Evolutionary conservation across 2,329 filamentous ascomycete genomes (phyloP).

Genomic region (Claviceps humidiphila): DNA sequence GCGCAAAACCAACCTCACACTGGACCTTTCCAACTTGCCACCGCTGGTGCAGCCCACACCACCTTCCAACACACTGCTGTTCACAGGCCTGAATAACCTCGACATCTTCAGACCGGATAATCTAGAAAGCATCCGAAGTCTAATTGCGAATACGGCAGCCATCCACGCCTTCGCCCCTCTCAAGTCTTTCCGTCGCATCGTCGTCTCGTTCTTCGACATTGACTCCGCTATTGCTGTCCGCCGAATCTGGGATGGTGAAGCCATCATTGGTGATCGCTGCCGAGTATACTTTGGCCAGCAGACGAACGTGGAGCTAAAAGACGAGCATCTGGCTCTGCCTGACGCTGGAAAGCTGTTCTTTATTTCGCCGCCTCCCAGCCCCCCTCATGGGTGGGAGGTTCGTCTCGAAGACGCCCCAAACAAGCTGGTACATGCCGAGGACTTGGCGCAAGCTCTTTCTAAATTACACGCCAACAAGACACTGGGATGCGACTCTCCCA

Average conservation of each 20-base stretch:
- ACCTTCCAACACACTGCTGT: conserved; percentile 71
- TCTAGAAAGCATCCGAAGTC: conserved; percentile 57
- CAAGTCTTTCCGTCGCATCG: conserved; percentile 70
- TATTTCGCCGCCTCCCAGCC: conserved; percentile 55
- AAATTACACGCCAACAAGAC: conserved; percentile 39
- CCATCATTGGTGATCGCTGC: conserved; percentile 55
- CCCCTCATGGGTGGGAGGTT: conserved; percentile 57
- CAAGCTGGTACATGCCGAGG: conserved; percentile 55
- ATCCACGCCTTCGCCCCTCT: conserved; percentile 70
- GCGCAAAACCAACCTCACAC: conserved; percentile 40
- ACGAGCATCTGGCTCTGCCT: conserved; percentile 50
- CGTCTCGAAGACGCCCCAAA: conserved; percentile 56
- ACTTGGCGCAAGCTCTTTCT: conserved; percentile 52
- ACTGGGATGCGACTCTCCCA: conserved; percentile 13
- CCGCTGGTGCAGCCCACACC: conserved; percentile 57
- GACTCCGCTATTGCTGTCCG: conserved; percentile 59
- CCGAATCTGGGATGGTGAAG: conserved; percentile 60
- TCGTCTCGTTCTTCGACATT: conserved; percentile 62
- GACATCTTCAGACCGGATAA: conserved; percentile 65
- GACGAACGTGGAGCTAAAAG: conserved; percentile 40
- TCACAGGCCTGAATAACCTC: conserved; percentile 63
- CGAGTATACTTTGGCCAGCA: conserved; percentile 56
- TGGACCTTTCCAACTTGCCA: conserved; percentile 63
- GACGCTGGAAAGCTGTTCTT: conserved; percentile 62
- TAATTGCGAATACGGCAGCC: conserved; percentile 55